A percentile compares a stretch with the other conserved stretches of the same genome.
These are phyloP conservation scores for Scolecobasidium constrictum DNA, from an alignment of 2,329 filamentous ascomycete species.

Conservation along the genomic window DNA sequence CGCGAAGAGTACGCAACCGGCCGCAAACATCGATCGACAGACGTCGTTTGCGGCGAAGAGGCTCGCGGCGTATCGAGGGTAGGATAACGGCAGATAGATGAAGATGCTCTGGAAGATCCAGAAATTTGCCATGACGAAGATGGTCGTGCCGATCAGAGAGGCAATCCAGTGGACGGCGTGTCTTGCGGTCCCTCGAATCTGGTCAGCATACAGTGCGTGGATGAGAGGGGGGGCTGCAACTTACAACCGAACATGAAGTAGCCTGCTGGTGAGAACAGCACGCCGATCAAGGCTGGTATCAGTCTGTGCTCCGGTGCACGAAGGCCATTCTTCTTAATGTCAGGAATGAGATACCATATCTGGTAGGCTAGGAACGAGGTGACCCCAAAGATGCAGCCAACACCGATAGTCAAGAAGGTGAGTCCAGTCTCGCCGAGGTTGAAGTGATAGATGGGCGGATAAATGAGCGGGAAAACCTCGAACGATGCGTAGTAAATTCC, in stretches of 20 bases:
- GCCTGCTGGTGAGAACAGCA: conserved; percentile 18
- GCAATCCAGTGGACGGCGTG: conserved; percentile 43
- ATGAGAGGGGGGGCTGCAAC: no score
- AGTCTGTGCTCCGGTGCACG: conserved; percentile 20
- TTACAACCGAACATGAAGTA: conserved; percentile 29
- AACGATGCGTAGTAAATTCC: conserved; percentile 18
- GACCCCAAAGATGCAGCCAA: conserved; percentile 17
- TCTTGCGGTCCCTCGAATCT: conserved; percentile 38
- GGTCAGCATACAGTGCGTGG: no score
- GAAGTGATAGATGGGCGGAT: conserved; percentile 28
- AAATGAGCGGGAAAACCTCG: conserved; percentile 28
- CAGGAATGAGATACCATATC: conserved; percentile 15
- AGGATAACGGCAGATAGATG: conserved; percentile 8
- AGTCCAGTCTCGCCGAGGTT: conserved; percentile 23
- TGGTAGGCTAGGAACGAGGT: conserved; percentile 15
- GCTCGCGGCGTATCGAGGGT: conserved; percentile 8
- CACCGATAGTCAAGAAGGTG: conserved; percentile 20
- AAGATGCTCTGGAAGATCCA: conserved; percentile 10
- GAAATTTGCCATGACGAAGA: conserved; percentile 34
- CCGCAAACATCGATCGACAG: conserved; percentile 3
- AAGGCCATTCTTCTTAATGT: conserved; percentile 15
- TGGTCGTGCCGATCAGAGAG: conserved; percentile 44
- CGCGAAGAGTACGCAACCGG: conserved; percentile 6
- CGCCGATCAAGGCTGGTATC: conserved; percentile 21
- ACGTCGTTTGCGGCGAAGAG: conserved; percentile 10